Evolutionary conservation across 2,329 filamentous ascomycete genomes (phyloP), one percentile per base, ranked within the genome.

Genomic region (Diaporthe citri): DNA sequence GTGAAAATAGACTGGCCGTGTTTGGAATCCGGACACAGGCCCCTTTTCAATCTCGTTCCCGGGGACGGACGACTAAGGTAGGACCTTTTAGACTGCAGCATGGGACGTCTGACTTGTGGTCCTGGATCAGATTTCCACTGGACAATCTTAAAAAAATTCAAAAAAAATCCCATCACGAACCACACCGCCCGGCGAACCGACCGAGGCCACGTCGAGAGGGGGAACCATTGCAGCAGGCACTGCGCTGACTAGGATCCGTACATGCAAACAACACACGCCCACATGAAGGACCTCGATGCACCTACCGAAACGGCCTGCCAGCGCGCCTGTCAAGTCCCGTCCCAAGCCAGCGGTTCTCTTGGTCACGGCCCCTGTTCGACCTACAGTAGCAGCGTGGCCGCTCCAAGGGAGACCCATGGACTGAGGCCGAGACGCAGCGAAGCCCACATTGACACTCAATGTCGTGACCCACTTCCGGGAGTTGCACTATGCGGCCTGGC

Each of bases 11-110:
- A 52, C 46, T 39, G 64, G 64, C 64, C 31, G 64, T 8, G 64
- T 67, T 52, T 67, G 46, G 64, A 39, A 67, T 67, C 12, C 46
- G 31, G 64, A 67, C 48, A 67, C 64, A 12, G 46, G 64, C 64
- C 64, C 64, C 64, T 52, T 67, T 67, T 67, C 64, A 67, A 67
- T 67, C 64, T 67, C 64, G 64, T 52, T 51, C 31, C 46, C 64
- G 64, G 64, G 64, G 46, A 52, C 34, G 13, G 39, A 67, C 64
- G 64, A 67, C 46, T 67, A 67, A 67, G 46, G n/a, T n/a, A n/a
- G 64, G 6, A 28, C 64, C 41, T 64, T 28, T 31, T 52, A 67
- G 64, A 67, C 64, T 52, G 60, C 41, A 31, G 60, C 8, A 64
- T 64, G 60, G 41, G 7, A 28, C 22, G 46, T 67, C 64, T 67